A percentile compares a stretch with the other conserved stretches of the same genome.
phyloP scores from a whole-genome alignment of 2,329 filamentous ascomycete genomes.

The Pezicula radicicola region DNA sequence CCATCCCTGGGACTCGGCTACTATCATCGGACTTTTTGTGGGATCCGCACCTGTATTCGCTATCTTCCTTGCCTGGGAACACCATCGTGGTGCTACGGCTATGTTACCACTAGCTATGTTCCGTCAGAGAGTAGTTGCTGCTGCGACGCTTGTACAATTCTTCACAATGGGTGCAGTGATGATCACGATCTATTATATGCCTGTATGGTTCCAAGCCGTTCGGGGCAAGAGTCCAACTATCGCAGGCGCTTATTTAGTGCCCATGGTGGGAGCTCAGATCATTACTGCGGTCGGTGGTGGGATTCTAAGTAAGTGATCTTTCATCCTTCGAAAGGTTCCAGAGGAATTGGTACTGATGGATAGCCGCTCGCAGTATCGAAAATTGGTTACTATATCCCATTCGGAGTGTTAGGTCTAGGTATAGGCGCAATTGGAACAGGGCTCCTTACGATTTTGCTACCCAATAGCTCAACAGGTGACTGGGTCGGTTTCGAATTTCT shows the following conservation, averaged over 20 bases:
- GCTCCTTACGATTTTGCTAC: conserved; percentile 24
- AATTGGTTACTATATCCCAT: conserved; percentile 26
- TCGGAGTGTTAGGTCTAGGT: conserved; percentile 21
- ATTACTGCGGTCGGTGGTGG: conserved; percentile 5
- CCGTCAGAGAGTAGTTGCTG: conserved; percentile 8
- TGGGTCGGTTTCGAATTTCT: conserved; percentile 11
- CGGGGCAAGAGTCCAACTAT: conserved; percentile 7
- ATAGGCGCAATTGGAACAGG: conserved; percentile 27
- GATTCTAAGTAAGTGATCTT: conserved; percentile 3
- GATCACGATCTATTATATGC: conserved; percentile 13
- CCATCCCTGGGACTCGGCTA: conserved; percentile 21
- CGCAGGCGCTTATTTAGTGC: conserved; percentile 18
- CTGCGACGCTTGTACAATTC: conserved; percentile 4
- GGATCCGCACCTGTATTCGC: conserved; percentile 9
- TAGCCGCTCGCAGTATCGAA: conserved; percentile 14
- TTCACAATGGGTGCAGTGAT: conserved; percentile 7
- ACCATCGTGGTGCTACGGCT: conserved; percentile 16
- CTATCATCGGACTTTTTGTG: conserved; percentile 18
- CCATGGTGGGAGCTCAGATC: conserved; percentile 9
- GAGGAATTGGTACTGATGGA: conserved; percentile 7
- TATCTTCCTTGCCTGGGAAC: conserved; percentile 17
- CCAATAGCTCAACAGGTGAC: conserved; percentile 3
- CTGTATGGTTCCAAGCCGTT: conserved; percentile 28
- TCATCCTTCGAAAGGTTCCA: conserved; percentile 11
- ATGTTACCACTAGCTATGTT: conserved; percentile 14